phyloP scores from a whole-genome alignment of 1,284 basidiomycete species.

The Leccinum angustisporum region DNA sequence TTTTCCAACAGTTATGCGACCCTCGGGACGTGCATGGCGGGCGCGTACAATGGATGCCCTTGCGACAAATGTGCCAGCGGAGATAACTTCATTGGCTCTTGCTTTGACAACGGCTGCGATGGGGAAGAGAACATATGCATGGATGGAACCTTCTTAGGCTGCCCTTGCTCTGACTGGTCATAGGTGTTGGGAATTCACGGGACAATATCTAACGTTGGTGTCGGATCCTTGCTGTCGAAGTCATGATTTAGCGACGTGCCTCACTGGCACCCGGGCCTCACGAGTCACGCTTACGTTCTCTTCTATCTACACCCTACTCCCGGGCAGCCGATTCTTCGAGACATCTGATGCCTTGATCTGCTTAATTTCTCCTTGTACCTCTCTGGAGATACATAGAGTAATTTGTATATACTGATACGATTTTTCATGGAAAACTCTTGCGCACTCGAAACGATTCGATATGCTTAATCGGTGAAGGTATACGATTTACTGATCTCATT shows the following conservation, averaged over 20 bases:
- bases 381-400: neutral
- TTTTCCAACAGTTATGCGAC: neutral
- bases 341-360: neutral
- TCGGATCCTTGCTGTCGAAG: neutral
- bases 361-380: neutral
- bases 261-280: neutral
- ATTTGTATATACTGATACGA: neutral
- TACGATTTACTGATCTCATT: no score
- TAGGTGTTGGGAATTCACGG: neutral
- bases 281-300: neutral
- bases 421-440: no score
- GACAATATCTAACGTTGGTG: neutral
- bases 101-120: neutral
- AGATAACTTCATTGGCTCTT: neutral
- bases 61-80: neutral
- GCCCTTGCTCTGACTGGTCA: neutral
- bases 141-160: neutral
- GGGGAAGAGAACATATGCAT: neutral
- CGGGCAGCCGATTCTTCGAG: neutral
- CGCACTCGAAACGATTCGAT: no score
- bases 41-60: slow-evolving; percentile 1
- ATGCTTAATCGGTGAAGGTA: no score
- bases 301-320: neutral
- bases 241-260: neutral
- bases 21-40: neutral